phyloP scores from a whole-genome alignment of 1,284 basidiomycete genomes.

The Ustilago hordei region DNA sequence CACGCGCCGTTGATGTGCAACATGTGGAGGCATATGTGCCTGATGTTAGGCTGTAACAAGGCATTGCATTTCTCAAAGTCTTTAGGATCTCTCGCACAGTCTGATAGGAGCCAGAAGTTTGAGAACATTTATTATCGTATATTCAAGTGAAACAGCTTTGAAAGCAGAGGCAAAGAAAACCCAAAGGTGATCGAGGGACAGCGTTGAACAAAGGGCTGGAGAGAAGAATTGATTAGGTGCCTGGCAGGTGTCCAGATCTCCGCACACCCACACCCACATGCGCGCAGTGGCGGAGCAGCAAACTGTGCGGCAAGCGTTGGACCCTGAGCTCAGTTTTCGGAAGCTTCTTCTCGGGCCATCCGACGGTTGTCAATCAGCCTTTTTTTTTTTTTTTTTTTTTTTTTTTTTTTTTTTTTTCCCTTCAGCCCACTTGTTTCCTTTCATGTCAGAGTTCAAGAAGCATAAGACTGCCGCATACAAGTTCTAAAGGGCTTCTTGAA shows the following conservation, averaged over 20 bases:
- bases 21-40: constrained; percentile 12
- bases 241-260: constrained; percentile 2
- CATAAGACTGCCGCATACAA: not conserved
- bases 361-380: not conserved
- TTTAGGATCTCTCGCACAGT: not conserved
- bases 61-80: not conserved
- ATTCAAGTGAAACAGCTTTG: not conserved
- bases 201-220: not conserved
- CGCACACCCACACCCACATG: not conserved
- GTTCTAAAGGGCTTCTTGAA: not conserved
- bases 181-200: not conserved
- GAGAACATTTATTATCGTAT: too few species aligned
- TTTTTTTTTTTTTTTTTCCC: too few species aligned
- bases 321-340: constrained; percentile 10
- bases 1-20: not conserved
- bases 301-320: constrained; percentile 1
- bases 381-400: too few species aligned
- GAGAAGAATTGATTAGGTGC: constrained; percentile 3
- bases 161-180: not conserved
- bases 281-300: not conserved
- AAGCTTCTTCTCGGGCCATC: constrained; percentile 7
- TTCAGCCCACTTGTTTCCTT: not conserved
- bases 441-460: not conserved
- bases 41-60: not conserved
- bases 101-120: too few species aligned